phyloP scores from a whole-genome alignment of 306 rosid species.

The Trifolium subterraneum region DNA sequence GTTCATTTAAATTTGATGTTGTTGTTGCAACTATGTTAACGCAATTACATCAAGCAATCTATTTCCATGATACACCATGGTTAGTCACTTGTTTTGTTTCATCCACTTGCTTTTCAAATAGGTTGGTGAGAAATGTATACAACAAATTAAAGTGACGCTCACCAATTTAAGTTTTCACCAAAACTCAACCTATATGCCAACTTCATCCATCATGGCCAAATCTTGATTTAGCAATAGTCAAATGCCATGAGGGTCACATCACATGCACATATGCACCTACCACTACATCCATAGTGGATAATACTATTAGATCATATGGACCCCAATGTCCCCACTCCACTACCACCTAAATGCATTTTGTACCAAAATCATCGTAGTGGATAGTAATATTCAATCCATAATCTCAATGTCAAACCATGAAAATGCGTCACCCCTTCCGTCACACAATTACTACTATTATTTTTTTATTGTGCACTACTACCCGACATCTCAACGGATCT shows the following conservation, averaged over 20 bases:
- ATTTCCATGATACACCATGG: too few relatives aligned
- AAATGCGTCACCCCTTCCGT: slow-evolving; percentile 70
- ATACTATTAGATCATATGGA: background rate
- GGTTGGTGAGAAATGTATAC: background rate
- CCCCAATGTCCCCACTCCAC: background rate
- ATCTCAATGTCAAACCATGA: slow-evolving; percentile 3
- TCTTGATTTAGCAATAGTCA: background rate
- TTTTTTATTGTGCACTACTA: background rate
- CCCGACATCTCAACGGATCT: slow-evolving; percentile 64
- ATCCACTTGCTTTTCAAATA: slow-evolving; percentile 21
- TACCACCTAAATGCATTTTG: background rate
- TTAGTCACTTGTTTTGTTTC: too few relatives aligned
- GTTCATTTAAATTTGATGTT: too few relatives aligned
- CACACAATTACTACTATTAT: too few relatives aligned
- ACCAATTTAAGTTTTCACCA: background rate
- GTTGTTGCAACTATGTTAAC: too few relatives aligned
- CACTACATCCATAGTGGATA: background rate
- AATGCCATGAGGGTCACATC: slow-evolving; percentile 2
- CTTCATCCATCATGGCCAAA: background rate
- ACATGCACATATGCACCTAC: slow-evolving; percentile 16
- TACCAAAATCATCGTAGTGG: background rate
- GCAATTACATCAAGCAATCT: too few relatives aligned
- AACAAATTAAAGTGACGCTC: slow-evolving; percentile 5
- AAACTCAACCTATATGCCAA: background rate
- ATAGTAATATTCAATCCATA: background rate